Conservation (phyloP, 2,329 filamentous ascomycete genomes). For the Didymella arachidicola region DNA sequence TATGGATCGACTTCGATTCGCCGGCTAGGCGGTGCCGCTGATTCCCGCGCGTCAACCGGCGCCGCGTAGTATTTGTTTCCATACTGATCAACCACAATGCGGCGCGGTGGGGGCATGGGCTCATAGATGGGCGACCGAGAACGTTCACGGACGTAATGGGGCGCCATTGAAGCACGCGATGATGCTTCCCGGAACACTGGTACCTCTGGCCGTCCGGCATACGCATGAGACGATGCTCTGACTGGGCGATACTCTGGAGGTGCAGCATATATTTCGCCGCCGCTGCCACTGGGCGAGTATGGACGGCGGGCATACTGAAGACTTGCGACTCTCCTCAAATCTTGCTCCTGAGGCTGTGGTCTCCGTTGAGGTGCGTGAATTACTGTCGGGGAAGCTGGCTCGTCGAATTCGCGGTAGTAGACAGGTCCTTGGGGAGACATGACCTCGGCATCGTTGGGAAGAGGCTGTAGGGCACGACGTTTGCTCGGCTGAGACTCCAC, state of each 20-base stretch:
- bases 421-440: conserved; percentile 54
- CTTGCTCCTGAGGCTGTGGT: conserved; percentile 54
- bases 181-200: conserved; percentile 51
- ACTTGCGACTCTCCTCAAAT: conserved; percentile 58
- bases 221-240: conserved; percentile 54
- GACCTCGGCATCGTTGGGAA: conserved; percentile 50
- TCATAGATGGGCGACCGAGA: conserved; percentile 52
- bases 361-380: conserved; percentile 51
- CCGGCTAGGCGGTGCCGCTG: conserved; percentile 60
- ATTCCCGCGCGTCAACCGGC: conserved; percentile 59
- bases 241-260: conserved; percentile 45
- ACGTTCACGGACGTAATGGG: conserved; percentile 53
- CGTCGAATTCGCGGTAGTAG: conserved; percentile 58
- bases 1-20: conserved; percentile 64
- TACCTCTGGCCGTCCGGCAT: conserved; percentile 50
- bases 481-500: conserved; percentile 52
- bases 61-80: conserved; percentile 79
- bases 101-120: conserved; percentile 61
- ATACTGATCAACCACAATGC: conserved; percentile 81
- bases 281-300: conserved; percentile 46
- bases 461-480: conserved; percentile 50
- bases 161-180: conserved; percentile 46
- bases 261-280: conserved; percentile 50
- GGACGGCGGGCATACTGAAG: conserved; percentile 57
- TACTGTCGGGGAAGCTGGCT: conserved; percentile 50